Conservation (phyloP, 352 stramenopile species). For the Pythium aquatile region DNA sequence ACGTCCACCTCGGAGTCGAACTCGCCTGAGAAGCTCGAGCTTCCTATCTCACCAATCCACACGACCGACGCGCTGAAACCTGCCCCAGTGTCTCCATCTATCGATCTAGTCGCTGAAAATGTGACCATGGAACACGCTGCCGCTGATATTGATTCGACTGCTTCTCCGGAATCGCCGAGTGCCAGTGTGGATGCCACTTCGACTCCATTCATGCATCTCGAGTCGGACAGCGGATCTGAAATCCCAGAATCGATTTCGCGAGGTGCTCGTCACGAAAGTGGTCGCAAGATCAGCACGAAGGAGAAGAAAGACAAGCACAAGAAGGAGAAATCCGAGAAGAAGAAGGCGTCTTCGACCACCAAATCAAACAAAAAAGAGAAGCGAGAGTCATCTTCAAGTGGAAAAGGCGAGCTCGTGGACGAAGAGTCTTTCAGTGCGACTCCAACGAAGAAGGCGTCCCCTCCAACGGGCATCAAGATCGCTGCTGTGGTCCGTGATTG, state of each 20-base stretch:
- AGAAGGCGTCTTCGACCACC: conserved; percentile 20
- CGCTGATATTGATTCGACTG: not conserved
- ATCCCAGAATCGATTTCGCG: conserved; percentile 10
- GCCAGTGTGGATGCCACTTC: not conserved
- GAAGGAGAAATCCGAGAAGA: conserved; percentile 60
- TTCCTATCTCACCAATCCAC: not conserved
- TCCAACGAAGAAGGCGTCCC: conserved; percentile 3
- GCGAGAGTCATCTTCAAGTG: conserved; percentile 35
- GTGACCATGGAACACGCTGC: not conserved
- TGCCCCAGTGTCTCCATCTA: not conserved
- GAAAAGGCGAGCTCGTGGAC: conserved; percentile 37
- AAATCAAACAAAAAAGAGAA: conserved; percentile 59
- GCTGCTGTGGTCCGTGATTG: conserved; percentile 6
- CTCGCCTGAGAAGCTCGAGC: not conserved
- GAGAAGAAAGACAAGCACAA: conserved; percentile 63
- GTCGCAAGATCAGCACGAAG: conserved; percentile 34
- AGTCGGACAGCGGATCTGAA: conserved; percentile 25
- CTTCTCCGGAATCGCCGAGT: not conserved
- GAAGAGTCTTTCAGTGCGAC: conserved; percentile 21
- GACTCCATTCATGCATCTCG: not conserved
- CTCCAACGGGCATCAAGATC: conserved; percentile 8
- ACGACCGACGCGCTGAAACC: not conserved
- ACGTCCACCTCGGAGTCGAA: not conserved
- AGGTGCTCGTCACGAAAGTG: conserved; percentile 17
- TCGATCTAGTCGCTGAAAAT: not conserved